Conservation (phyloP, 2,329 filamentous ascomycete genomes). For the Trichoderma afroharzianum region DNA sequence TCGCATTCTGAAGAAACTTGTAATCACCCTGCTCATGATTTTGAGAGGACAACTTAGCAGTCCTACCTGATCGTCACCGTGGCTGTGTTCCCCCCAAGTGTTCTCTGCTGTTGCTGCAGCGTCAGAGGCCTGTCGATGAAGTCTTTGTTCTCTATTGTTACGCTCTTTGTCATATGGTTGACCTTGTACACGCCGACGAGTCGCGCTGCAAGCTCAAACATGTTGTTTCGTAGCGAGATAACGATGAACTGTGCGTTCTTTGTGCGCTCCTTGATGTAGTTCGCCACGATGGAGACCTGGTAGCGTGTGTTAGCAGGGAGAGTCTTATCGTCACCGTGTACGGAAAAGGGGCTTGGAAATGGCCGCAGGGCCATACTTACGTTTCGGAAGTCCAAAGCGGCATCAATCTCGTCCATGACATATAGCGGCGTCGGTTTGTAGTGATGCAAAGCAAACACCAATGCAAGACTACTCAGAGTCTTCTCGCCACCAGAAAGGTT, state of each 20-base stretch:
- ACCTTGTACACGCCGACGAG: constrained; percentile 99
- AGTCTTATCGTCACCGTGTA: constrained; percentile 21
- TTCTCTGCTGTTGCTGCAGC: constrained; percentile 31
- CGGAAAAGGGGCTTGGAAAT: constrained; percentile 7
- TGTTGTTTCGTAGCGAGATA: constrained; percentile 96
- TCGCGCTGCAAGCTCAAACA: constrained; percentile 97
- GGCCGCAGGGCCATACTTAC: constrained; percentile 52
- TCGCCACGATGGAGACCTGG: constrained; percentile 93
- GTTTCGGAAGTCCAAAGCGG: constrained; percentile 94
- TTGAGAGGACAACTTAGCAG: background rate
- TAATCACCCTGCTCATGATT: background rate
- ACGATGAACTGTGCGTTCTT: constrained; percentile 99
- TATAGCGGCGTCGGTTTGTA: constrained; percentile 97
- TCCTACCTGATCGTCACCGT: constrained; percentile 35
- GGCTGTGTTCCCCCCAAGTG: constrained; percentile 27
- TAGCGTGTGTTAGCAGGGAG: background rate
- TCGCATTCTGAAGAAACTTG: background rate
- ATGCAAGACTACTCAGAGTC: constrained; percentile 84
- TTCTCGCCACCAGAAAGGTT: constrained; percentile 97
- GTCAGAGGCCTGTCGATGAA: constrained; percentile 53
- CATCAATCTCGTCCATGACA: constrained; percentile 99
- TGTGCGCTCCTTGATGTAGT: constrained; percentile 98
- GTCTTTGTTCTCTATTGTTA: constrained; percentile 81
- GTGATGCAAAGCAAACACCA: constrained; percentile 97
- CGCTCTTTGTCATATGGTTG: constrained; percentile 96